phyloP scores from a whole-genome alignment of 768 basidiomycete genomes.

The Pleurotus cornucopiae region DNA sequence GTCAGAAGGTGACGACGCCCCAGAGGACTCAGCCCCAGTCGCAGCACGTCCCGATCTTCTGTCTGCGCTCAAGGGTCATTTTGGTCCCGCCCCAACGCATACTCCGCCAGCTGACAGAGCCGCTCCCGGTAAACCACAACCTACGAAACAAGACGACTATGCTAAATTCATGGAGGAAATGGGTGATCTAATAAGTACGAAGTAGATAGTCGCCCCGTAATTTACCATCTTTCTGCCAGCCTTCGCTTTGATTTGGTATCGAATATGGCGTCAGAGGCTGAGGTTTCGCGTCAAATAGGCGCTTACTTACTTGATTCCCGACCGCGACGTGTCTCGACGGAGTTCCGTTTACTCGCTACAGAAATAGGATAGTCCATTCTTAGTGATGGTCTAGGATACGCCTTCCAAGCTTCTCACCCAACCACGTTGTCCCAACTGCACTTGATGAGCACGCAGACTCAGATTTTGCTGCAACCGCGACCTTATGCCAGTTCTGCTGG shows the following conservation, averaged over 20 bases:
- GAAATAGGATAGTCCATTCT: neutral
- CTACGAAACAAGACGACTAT: conserved; percentile 63
- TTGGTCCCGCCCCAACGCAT: conserved; percentile 36
- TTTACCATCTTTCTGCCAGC: neutral
- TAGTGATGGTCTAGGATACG: neutral
- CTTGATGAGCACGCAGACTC: conserved; percentile 27
- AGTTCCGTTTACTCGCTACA: conserved; percentile 2
- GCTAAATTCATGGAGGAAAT: conserved; percentile 75
- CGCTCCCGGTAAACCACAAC: conserved; percentile 14
- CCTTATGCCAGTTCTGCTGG: conserved; percentile 60
- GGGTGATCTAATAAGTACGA: conserved; percentile 55
- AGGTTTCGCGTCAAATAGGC: neutral
- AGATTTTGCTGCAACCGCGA: conserved; percentile 59
- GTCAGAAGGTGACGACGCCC: conserved; percentile 18
- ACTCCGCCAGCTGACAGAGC: too few species aligned
- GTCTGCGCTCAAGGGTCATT: conserved; percentile 53
- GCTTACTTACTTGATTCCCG: neutral
- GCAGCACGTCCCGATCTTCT: conserved; percentile 64
- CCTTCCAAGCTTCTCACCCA: neutral
- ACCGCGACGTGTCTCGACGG: neutral
- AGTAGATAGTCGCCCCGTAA: conserved; percentile 8
- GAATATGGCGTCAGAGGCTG: neutral
- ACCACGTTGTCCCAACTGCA: neutral
- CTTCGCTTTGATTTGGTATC: neutral
- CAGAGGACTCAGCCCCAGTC: conserved; percentile 22